Percentiles rank a stretch among this genome's conserved stretches.
phyloP scores from a whole-genome alignment of 768 basidiomycete species.

The Kondoa subrosea region DNA sequence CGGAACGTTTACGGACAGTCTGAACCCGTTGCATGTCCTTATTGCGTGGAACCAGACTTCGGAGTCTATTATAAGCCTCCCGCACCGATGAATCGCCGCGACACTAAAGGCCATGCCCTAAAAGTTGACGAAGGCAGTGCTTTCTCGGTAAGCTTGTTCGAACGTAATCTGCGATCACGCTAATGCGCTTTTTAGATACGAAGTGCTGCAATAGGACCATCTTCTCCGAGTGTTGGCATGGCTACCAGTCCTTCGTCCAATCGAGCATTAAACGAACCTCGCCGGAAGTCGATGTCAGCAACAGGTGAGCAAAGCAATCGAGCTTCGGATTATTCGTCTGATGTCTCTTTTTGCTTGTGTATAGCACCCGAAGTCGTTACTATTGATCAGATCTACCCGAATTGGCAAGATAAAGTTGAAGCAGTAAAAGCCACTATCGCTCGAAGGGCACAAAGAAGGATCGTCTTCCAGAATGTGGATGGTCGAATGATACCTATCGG shows the following conservation, averaged over 20 bases:
- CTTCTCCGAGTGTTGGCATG: not conserved
- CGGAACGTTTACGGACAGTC: conserved; percentile 35
- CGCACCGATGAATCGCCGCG: conserved; percentile 6
- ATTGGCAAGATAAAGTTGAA: conserved; percentile 92
- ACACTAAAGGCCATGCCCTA: not conserved
- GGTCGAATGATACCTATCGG: conserved; percentile 94
- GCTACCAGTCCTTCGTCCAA: not conserved
- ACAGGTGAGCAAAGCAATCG: not conserved
- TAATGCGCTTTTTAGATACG: not conserved
- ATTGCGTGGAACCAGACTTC: conserved; percentile 94
- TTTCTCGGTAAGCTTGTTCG: not conserved
- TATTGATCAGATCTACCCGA: conserved; percentile 85
- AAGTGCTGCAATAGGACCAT: not conserved
- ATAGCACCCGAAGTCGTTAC: conserved; percentile 19
- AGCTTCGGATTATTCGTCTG: no score
- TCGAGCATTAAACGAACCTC: conserved; percentile 6
- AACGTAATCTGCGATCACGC: not conserved
- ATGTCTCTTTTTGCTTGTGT: no score
- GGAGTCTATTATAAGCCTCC: conserved; percentile 55
- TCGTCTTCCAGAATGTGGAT: conserved; percentile 96
- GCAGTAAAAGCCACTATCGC: conserved; percentile 87
- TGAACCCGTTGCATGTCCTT: conserved; percentile 92
- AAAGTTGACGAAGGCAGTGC: not conserved
- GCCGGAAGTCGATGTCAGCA: conserved; percentile 19
- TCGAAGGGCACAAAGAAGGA: conserved; percentile 84